Evolutionary conservation across 1,139 yeast species (phyloP).

Genomic region (Suhomyces terraborum): DNA sequence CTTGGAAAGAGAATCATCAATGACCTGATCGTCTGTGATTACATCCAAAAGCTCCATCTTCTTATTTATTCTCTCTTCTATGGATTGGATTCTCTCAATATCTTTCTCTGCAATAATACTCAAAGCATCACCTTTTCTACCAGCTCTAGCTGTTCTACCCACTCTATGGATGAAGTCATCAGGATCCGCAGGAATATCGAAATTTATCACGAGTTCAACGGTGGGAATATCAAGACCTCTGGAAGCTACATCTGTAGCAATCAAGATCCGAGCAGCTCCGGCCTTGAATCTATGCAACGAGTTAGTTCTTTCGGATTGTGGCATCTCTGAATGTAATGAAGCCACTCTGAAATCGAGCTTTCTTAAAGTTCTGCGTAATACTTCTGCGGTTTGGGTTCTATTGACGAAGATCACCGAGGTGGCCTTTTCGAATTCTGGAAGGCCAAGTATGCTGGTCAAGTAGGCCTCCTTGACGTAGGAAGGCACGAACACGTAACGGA

Average conservation of each 20-base stretch:
- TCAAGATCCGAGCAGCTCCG: constrained; percentile 85
- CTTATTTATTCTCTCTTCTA: constrained; percentile 79
- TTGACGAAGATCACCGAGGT: constrained; percentile 89
- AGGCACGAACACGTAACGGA: constrained; percentile 63
- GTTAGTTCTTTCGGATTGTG: constrained; percentile 86
- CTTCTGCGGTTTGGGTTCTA: constrained; percentile 86
- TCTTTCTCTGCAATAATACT: constrained; percentile 86
- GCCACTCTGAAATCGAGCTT: constrained; percentile 79
- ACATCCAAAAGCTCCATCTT: constrained; percentile 74
- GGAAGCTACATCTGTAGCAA: constrained; percentile 96
- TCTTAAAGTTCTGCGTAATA: constrained; percentile 72
- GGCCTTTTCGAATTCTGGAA: constrained; percentile 61
- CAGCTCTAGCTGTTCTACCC: constrained; percentile 99
- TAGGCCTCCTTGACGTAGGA: constrained; percentile 91
- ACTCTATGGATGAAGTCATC: constrained; percentile 96
- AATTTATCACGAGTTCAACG: constrained; percentile 86
- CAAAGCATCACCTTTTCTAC: constrained; percentile 58
- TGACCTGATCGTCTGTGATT: constrained; percentile 74
- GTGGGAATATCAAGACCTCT: constrained; percentile 96
- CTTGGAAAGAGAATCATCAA: constrained; percentile 64
- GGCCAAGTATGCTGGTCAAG: constrained; percentile 64
- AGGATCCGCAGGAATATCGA: constrained; percentile 93
- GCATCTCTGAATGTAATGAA: constrained; percentile 92
- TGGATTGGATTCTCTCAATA: constrained; percentile 75
- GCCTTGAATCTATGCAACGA: constrained; percentile 92